phyloP scores from a whole-genome alignment of 495 filamentous ascomycete species.

The Penicillium lividum region DNA sequence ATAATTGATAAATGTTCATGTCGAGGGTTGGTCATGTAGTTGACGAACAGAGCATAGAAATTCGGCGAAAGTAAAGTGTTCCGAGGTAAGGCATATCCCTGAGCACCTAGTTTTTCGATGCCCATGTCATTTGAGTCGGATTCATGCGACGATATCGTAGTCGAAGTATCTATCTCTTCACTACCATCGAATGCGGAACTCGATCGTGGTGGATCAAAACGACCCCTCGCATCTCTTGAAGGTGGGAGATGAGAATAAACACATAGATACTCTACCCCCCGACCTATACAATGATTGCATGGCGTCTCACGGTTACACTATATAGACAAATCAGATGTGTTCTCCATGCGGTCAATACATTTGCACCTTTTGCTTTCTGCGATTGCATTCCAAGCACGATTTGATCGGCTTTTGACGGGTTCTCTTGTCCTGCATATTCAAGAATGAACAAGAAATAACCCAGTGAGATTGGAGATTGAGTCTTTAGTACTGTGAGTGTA shows the following conservation, averaged over 20 bases:
- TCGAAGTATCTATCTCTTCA: slow-evolving; percentile 13
- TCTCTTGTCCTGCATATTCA: slow-evolving; percentile 14
- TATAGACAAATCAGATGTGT: not conserved
- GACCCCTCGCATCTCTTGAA: slow-evolving; percentile 6
- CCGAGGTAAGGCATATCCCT: slow-evolving; percentile 6
- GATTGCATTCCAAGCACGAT: slow-evolving; percentile 26
- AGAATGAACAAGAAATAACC: not conserved
- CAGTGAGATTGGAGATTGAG: not conserved
- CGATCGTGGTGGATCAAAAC: not conserved
- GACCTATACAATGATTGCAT: slow-evolving; percentile 23
- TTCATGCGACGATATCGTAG: slow-evolving; percentile 18
- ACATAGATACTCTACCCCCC: slow-evolving; percentile 20
- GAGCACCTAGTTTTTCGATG: slow-evolving; percentile 7
- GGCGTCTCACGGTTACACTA: slow-evolving; percentile 25
- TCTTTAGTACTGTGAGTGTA: slow-evolving; percentile 12
- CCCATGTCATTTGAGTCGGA: slow-evolving; percentile 12
- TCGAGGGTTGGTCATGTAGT: not conserved
- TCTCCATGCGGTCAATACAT: too few species aligned
- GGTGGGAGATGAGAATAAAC: slow-evolving; percentile 14
- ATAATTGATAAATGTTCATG: not conserved
- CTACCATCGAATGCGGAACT: slow-evolving; percentile 7
- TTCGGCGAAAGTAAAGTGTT: not conserved
- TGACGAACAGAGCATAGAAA: slow-evolving; percentile 10
- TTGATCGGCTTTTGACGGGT: slow-evolving; percentile 23
- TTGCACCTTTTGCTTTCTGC: slow-evolving; percentile 23